Conservation (phyloP, 2,329 filamentous ascomycete genomes). For the Fusarium azukiicola region DNA sequence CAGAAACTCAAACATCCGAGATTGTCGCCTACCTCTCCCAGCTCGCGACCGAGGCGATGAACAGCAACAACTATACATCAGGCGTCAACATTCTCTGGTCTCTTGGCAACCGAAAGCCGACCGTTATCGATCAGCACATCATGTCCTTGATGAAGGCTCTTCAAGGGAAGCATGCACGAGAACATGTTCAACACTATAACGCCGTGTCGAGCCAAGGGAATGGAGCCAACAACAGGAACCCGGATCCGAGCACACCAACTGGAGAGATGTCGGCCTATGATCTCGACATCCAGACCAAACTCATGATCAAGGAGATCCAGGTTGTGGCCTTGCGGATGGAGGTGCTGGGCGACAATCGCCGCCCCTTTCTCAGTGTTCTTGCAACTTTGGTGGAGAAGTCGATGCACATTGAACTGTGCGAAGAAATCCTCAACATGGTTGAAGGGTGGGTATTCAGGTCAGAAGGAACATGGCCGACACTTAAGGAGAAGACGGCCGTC, state of each 20-base stretch:
- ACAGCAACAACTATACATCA: constrained; percentile 89
- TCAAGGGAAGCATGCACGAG: constrained; percentile 94
- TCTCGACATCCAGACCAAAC: constrained; percentile 91
- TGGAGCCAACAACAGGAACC: constrained; percentile 66
- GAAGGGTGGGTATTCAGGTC: constrained; percentile 98
- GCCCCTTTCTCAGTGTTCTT: constrained; percentile 96
- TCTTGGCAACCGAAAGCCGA: constrained; percentile 90
- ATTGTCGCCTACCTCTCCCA: constrained; percentile 91
- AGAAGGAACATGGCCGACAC: constrained; percentile 95
- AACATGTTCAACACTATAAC: constrained; percentile 91
- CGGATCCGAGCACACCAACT: constrained; percentile 75
- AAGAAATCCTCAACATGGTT: constrained; percentile 96
- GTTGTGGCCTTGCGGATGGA: constrained; percentile 96
- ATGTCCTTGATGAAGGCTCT: constrained; percentile 94
- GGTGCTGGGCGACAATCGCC: constrained; percentile 91
- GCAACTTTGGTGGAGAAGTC: constrained; percentile 98
- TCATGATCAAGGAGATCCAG: constrained; percentile 98
- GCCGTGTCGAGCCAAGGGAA: constrained; percentile 75
- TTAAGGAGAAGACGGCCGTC: constrained; percentile 99
- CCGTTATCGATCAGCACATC: constrained; percentile 95
- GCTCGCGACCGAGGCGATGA: constrained; percentile 93
- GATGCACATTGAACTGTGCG: constrained; percentile 90
- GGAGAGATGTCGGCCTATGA: constrained; percentile 86
- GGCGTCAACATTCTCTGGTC: constrained; percentile 98
- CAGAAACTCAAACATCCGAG: constrained; percentile 91